These are phyloP conservation scores for Penicillium longicatenatum DNA, from an alignment of 495 filamentous ascomycete species.

Conservation along the genomic window DNA sequence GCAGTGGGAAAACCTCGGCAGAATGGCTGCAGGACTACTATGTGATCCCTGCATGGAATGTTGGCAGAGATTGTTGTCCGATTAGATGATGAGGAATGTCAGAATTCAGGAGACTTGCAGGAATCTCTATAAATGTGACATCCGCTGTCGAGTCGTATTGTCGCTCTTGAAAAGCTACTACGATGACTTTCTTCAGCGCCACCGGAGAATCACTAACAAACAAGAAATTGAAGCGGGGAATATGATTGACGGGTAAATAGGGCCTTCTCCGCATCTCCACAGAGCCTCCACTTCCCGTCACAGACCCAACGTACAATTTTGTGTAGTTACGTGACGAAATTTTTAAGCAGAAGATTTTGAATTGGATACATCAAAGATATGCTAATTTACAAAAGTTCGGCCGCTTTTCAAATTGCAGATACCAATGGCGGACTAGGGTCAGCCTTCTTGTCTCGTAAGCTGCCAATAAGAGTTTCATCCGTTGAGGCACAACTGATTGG, in stretches of 20 bases:
- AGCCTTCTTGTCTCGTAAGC: no score
- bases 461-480: background rate
- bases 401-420: no score
- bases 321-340: no score
- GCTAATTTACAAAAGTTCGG: no score
- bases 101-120: background rate
- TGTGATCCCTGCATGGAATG: background rate
- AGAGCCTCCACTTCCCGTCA: conserved; percentile 19
- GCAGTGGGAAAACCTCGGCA: conserved; percentile 18
- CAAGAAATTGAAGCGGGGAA: background rate
- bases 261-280: conserved; percentile 16
- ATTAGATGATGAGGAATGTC: background rate
- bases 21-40: conserved; percentile 1
- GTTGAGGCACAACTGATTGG: background rate
- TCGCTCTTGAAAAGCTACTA: no score
- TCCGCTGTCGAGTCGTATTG: no score
- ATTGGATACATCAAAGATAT: no score
- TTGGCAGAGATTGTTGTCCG: background rate
- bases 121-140: background rate
- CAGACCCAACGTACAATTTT: no score
- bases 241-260: conserved; percentile 27
- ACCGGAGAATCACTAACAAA: background rate
- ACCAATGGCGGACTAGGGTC: no score
- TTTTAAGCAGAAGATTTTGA: no score
- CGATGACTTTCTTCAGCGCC: conserved; percentile 10